Evolutionary conservation across 1,139 yeast genomes (phyloP), one percentile per base, ranked within the genome.

Genomic region (Taphrina wiesneri): DNA sequence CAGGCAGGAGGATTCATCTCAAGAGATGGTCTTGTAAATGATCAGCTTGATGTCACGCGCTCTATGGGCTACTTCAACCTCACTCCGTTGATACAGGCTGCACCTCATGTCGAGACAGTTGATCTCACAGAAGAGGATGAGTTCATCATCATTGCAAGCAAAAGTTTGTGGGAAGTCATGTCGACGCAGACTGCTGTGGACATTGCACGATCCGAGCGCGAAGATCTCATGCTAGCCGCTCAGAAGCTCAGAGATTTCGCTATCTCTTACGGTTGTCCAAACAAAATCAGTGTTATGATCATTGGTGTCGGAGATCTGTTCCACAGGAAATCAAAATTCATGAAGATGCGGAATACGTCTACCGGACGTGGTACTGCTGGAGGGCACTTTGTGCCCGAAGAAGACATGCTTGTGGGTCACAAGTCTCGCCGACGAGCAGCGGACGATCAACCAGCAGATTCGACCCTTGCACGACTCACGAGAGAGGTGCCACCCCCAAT

Each of bases 191-290:
- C 90, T 30, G 97, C 96, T 0, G 96, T 93, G 49, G 99, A 93
- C 75, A 86, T 93, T 65, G 87, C 92, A 25, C 82, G 97, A 69
- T 89, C 88, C 71, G 91, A 88, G 73, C 85, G 86, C 71, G 86
- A 85, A 21, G 90, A 90, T 71, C 96, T 97, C 2, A 88, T 90
- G 87, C 76, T 86, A 39, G 97, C 98, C 0, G 98, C 99, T 0
- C 96, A 91, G 72, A 90, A 89, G 74, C 80, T 93, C 71, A 84
- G 98, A 73, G 99, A 95, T 76, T 90, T 88, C 78, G 98, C 98
- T 0, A 85, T 93, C 68, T 87, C 97, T 1, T 93, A 91, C 75
- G 98, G 99, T 26, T 88, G 95, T 45, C 80, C 83, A 4, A 93
- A 88, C 66, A 89, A 90, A 71, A 82, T 90, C n/a, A 85, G 93